Evolutionary conservation across 202 grass and related monocot species (phyloP), one percentile per base, ranked within the genome.

Genomic region (Zoysia matrella): DNA sequence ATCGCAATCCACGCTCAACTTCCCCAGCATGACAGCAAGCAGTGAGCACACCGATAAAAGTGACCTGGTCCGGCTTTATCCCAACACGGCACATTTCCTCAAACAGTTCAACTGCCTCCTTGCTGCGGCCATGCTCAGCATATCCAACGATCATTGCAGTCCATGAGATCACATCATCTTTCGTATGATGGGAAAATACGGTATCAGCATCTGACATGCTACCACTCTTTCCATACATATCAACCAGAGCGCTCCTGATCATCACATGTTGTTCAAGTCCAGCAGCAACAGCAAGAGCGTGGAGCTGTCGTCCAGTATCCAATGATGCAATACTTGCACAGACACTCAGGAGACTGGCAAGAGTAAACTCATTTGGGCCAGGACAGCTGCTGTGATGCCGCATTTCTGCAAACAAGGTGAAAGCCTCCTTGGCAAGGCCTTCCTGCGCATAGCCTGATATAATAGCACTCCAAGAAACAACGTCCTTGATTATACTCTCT

Each of bases 211-310:
- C 86, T 55, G 73, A 61, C 83, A 94, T 85, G 60, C 74, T 86
- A 15, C 92, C 86, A 80, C 89, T 85, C 88, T 91, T 94, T 46
- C 80, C 79, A 67, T 94, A 94, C 89, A 91, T 87, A 72, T 85
- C 84, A 55, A 91, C n/a, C 0, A 91, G 84, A 0, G 86, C 84
- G 15, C 86, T 94, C 73, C 72, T 86, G 16, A 89, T 55, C 56
- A 94, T 81, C 8, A 69, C 77, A 76, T 91, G 79, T 18, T 84
- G 87, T 66, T 80, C 89, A 47, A 89, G 71, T 48, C 81, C 74
- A 73, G 79, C 56, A 64, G 64, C 67, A 0, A 88, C 36, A 47
- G 72, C 83, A 5, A 88, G 85, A 47, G 67, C 52, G 45, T 94
- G 92, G 47, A 91, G 75, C 73, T 88, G 81, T 15, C 80, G 49